A percentile compares a stretch with the other conserved stretches of the same genome.
These are phyloP conservation scores for Trametes cingulata DNA, from an alignment of 768 basidiomycete species.

Conservation along the genomic window DNA sequence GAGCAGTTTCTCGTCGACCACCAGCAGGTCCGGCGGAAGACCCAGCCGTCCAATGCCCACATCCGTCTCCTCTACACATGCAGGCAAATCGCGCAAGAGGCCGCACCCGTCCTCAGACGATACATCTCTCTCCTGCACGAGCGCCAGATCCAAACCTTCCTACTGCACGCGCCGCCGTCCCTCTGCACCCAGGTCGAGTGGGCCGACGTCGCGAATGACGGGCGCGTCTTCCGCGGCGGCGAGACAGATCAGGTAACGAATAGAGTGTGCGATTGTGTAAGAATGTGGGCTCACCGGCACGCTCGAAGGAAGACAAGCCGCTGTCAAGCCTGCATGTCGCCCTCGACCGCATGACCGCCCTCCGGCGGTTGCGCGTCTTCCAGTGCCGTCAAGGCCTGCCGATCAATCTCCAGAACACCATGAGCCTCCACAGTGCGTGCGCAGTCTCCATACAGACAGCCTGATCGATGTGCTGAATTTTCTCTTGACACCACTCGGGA, in stretches of 20 bases:
- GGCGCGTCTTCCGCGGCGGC: slow-evolving; percentile 30
- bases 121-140: slow-evolving; percentile 43
- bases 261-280: slow-evolving; percentile 20
- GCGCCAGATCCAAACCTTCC: slow-evolving; percentile 36
- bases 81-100: slow-evolving; percentile 36
- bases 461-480: not conserved
- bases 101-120: slow-evolving; percentile 28
- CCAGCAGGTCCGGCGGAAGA: slow-evolving; percentile 21
- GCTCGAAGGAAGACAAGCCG: slow-evolving; percentile 22
- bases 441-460: not conserved
- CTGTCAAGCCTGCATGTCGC: slow-evolving; percentile 35
- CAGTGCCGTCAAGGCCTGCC: slow-evolving; percentile 31
- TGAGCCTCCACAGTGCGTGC: slow-evolving; percentile 19
- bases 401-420: slow-evolving; percentile 18
- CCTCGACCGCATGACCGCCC: slow-evolving; percentile 31
- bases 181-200: slow-evolving; percentile 30
- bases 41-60: slow-evolving; percentile 40
- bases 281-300: slow-evolving; percentile 6
- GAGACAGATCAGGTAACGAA: slow-evolving; percentile 17
- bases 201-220: slow-evolving; percentile 44
- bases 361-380: slow-evolving; percentile 38
- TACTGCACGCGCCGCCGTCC: slow-evolving; percentile 23
- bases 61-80: slow-evolving; percentile 35
- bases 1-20: slow-evolving; percentile 31
- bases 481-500: not conserved